These are phyloP conservation scores for Ganoderma multipileum DNA, from an alignment of 1,284 basidiomycete genomes.

Conservation along the genomic window DNA sequence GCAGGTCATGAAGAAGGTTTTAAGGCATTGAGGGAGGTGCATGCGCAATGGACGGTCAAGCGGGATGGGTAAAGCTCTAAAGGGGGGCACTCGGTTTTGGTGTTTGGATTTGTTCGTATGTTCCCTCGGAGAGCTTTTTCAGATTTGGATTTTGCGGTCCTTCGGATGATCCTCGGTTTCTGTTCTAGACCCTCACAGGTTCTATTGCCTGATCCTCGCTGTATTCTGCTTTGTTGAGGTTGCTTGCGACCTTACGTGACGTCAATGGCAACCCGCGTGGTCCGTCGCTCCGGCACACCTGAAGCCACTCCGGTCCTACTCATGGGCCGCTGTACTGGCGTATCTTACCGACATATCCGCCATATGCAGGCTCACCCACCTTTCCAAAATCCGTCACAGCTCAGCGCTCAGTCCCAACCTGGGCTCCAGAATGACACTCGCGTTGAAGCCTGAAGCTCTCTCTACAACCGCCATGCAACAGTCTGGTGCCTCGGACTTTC, in stretches of 20 bases:
- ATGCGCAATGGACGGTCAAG: slow-evolving; percentile 40
- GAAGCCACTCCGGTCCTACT: no score
- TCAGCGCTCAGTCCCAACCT: no score
- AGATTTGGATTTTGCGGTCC: not conserved
- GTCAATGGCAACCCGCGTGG: not conserved
- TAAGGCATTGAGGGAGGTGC: slow-evolving; percentile 52
- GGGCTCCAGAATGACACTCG: no score
- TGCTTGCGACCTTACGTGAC: not conserved
- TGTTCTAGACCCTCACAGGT: not conserved
- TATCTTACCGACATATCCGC: no score
- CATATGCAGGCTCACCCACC: no score
- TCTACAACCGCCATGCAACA: no score
- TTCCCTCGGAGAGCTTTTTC: not conserved
- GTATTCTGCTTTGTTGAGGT: not conserved
- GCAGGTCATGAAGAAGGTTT: slow-evolving; percentile 49
- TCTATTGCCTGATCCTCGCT: not conserved
- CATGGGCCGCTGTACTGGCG: no score
- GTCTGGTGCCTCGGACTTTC: no score
- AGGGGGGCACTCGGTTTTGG: not conserved
- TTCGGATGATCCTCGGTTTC: not conserved
- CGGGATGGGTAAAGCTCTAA: slow-evolving; percentile 1
- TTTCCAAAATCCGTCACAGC: no score
- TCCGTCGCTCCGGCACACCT: no score
- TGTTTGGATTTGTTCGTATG: not conserved
- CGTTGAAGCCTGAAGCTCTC: no score